Conservation (phyloP, 2,329 filamentous ascomycete species). For the Alternaria triticimaculans region DNA sequence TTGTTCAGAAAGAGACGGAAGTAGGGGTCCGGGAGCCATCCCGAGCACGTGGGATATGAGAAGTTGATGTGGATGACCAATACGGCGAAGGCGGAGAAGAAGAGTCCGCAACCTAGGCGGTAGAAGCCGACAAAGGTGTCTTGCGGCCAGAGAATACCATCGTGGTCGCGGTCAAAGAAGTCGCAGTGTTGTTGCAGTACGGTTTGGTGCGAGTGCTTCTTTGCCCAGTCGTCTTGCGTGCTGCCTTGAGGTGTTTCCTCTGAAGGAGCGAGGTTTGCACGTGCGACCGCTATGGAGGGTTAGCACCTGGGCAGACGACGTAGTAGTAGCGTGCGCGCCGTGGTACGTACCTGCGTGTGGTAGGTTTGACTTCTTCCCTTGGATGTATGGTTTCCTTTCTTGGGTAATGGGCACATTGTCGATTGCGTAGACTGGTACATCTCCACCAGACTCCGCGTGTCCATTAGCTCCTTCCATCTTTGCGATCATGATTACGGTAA, state of each 20-base stretch:
- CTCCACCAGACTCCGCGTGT: neutral
- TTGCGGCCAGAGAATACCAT: slow-evolving; percentile 60
- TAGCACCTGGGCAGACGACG: neutral
- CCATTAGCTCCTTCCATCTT: neutral
- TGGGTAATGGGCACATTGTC: slow-evolving; percentile 15
- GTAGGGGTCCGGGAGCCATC: slow-evolving; percentile 54
- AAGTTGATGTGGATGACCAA: slow-evolving; percentile 59
- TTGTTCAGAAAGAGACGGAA: slow-evolving; percentile 52
- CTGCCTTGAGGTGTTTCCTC: slow-evolving; percentile 53
- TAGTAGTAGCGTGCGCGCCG: neutral
- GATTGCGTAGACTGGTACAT: slow-evolving; percentile 13
- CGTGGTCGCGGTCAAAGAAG: slow-evolving; percentile 61
- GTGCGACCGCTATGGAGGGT: slow-evolving; percentile 44
- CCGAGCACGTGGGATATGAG: slow-evolving; percentile 56
- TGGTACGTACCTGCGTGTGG: slow-evolving; percentile 18
- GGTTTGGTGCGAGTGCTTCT: slow-evolving; percentile 49
- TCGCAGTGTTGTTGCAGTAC: slow-evolving; percentile 61
- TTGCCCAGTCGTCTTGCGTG: slow-evolving; percentile 46
- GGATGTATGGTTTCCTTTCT: slow-evolving; percentile 18
- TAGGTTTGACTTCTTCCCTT: slow-evolving; percentile 11
- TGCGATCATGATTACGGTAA: slow-evolving; percentile 2
- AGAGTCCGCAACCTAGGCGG: slow-evolving; percentile 53
- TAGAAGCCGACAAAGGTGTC: slow-evolving; percentile 60
- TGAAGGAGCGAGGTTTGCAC: slow-evolving; percentile 52
- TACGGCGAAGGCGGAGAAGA: slow-evolving; percentile 54